Base-by-base conservation (phyloP, 169 alveolate genomes). In the Plasmodium billcollinsi region DNA sequence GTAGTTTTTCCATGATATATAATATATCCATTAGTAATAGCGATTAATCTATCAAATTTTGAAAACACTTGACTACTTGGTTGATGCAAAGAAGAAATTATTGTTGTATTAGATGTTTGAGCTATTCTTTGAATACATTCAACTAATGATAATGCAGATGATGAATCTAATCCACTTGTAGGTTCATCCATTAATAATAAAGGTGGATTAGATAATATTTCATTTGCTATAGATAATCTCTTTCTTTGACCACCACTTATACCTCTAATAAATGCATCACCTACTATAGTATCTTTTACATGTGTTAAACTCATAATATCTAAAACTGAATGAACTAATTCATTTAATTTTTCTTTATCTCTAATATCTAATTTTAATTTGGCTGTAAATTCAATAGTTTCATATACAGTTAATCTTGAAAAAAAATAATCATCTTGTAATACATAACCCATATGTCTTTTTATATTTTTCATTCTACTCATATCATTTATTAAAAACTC, bases 171-270 rank as follows among this genome's bases (percentile, higher is more conserved):
- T 2, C 98, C 98, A 29, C 97, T 94, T 4, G 98, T 96, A 18
- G 98, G 98, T 49, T 96, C 98, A 89, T 96, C 98, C 89, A 97
- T 93, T 62, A 96, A 92, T 43, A 96, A 80, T 39, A 96, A 83
- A 11, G 97, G 93, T 24, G 97, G 97, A 70, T 94, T 93, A 47
- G 92, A 93, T 62, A 96, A 74, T 70, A 97, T 89, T 90, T 97
- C 97, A 88, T 93, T 89, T 11, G 97, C 98, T 12, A 97, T 94
- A 67, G 96, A 88, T 24, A 95, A 92, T 74, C 98, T 73, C 78
- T 95, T 95, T 93, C 94, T 89, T 89, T 97, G 96, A 7, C 97
- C 97, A 2, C 96, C 97, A 33, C 96, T 93, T 52, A 94, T 89
- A 8, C 95, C 95, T n/a, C 95, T 72, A 24, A 67, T 50, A 73